Evolutionary conservation across 192 early-diverging fungal species (phyloP).

Genomic region (Dissophora globulifera): DNA sequence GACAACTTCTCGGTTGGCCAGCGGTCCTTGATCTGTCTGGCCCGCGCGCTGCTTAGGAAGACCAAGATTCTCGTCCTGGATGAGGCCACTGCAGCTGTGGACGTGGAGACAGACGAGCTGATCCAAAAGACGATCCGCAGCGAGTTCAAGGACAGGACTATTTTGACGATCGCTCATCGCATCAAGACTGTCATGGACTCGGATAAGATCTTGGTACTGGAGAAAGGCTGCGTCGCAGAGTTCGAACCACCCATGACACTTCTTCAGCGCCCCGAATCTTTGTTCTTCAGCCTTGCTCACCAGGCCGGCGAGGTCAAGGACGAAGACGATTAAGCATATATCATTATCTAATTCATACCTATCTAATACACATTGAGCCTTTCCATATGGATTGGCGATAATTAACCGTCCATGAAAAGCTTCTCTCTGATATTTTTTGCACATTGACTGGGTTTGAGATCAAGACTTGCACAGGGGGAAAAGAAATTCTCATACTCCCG

Average conservation of each 20-base stretch:
- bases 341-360: background rate
- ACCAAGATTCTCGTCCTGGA: slow-evolving; percentile 62
- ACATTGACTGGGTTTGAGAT: too few relatives aligned
- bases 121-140: slow-evolving; percentile 90
- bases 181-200: slow-evolving; percentile 87
- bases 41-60: slow-evolving; percentile 77
- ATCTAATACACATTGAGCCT: too few relatives aligned
- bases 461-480: too few relatives aligned
- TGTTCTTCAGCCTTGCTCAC: slow-evolving; percentile 44
- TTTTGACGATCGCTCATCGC: slow-evolving; percentile 93
- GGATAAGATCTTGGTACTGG: slow-evolving; percentile 82
- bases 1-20: slow-evolving; percentile 90
- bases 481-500: too few relatives aligned
- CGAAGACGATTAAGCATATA: slow-evolving; percentile 1
- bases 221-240: slow-evolving; percentile 58
- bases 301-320: slow-evolving; percentile 50
- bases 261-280: slow-evolving; percentile 27
- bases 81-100: slow-evolving; percentile 73
- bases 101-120: slow-evolving; percentile 83
- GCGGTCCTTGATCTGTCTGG: slow-evolving; percentile 76
- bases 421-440: too few relatives aligned
- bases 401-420: too few relatives aligned
- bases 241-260: slow-evolving; percentile 57
- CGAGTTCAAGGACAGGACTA: slow-evolving; percentile 80
- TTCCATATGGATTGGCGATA: too few relatives aligned